phyloP scores from a whole-genome alignment of 495 filamentous ascomycete species.

The Neurospora sp. region DNA sequence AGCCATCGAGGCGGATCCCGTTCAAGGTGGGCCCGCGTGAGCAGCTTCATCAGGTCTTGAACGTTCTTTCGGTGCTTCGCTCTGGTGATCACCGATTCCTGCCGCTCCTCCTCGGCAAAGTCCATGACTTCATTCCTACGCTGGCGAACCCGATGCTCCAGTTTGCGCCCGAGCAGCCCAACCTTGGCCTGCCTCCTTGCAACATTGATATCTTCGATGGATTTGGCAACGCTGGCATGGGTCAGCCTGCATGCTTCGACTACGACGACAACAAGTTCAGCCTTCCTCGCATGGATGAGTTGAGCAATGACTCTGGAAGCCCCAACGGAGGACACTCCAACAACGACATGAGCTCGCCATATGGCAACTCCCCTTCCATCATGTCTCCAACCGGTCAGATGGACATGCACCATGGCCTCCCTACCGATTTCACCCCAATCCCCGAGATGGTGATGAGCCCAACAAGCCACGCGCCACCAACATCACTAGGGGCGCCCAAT shows the following conservation, averaged over 20 bases:
- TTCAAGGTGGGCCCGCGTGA: constrained; percentile 61
- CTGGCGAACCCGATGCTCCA: constrained; percentile 47
- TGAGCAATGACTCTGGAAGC: constrained; percentile 28
- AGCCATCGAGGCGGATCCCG: constrained; percentile 46
- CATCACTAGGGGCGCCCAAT: constrained; percentile 19
- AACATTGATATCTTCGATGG: constrained; percentile 50
- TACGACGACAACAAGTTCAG: constrained; percentile 26
- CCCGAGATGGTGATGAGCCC: constrained; percentile 40
- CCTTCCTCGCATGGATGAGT: constrained; percentile 31
- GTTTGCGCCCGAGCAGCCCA: constrained; percentile 36
- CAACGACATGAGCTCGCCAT: constrained; percentile 37
- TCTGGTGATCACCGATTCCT: constrained; percentile 61
- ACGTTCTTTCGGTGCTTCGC: constrained; percentile 57
- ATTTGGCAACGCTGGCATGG: constrained; percentile 43
- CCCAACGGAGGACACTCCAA: constrained; percentile 21
- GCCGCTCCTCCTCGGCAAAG: constrained; percentile 58
- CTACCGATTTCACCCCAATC: constrained; percentile 30
- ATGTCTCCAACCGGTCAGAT: constrained; percentile 30
- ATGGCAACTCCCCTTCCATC: constrained; percentile 32
- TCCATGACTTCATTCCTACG: constrained; percentile 54
- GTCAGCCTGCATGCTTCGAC: constrained; percentile 26
- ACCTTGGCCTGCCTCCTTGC: constrained; percentile 5
- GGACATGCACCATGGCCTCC: constrained; percentile 25
- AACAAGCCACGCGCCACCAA: constrained; percentile 26
- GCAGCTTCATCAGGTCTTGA: constrained; percentile 59